Base-by-base conservation (phyloP, 768 basidiomycete species). In the Hygrophoropsis aurantiaca region DNA sequence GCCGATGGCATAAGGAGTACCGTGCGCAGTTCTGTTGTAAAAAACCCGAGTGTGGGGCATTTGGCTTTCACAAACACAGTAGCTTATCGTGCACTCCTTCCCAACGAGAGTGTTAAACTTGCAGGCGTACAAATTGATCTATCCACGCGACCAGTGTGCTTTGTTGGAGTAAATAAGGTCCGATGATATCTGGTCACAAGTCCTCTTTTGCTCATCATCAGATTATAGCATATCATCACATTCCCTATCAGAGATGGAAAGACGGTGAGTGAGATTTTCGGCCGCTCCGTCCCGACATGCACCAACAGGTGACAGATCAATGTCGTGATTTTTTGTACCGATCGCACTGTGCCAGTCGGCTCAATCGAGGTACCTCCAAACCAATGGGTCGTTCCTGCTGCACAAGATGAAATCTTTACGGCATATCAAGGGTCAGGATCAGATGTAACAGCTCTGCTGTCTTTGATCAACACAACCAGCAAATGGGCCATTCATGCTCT, bases 401-500 rank as follows among this genome's bases (percentile, higher is more conserved):
- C 74, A 0, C 56, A 70, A 32, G 58, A 70, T 37, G 79, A 82
- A 51, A 55, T 82, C n/a, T 48, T 75, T 13, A 61, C 67, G 7
- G 58, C 60, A 21, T 81, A 64, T 53, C 54, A 57, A 15, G 79
- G 68, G 21, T 79, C 75, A 69, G 80, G 79, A 4, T 56, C 58
- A 7, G 78, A 81, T 47, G 73, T 66, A 5, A 58, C 52, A 39
- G 59, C 54, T 5, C 62, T 81, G 13, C 56, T 81, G 0, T 56
- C 68, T 13, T 70, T 75, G 49, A 62, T 79, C 40, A 64, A 70
- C 41, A 65, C 66, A 13, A 71, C 75, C 2, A 78, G 67, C 42
- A 77, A 73, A 60, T 82, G 80, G 81, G 68, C 60, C 24, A 73
- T 83, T 34, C 80, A 81, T 42, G 63, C 69, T 6, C 46, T 81